phyloP scores from a whole-genome alignment of 1,139 yeast genomes.

The Kodamaea derodonti region DNA sequence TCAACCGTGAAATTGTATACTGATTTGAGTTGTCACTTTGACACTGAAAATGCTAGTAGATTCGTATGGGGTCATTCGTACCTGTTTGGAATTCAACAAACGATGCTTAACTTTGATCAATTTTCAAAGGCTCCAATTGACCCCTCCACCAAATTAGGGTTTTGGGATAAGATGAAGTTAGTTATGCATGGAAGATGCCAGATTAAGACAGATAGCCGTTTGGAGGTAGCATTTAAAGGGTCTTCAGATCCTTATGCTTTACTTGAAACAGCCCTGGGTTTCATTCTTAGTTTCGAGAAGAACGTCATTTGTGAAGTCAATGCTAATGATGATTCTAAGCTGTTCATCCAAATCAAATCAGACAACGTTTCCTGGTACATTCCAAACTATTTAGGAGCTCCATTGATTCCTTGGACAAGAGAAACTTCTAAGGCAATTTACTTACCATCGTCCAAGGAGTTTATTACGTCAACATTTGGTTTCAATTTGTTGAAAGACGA shows the following conservation, averaged over 20 bases:
- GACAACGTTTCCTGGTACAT: constrained; percentile 43
- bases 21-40: constrained; percentile 52
- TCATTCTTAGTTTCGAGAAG: constrained; percentile 35
- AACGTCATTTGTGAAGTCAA: constrained; percentile 40
- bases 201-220: constrained; percentile 33
- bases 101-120: constrained; percentile 75
- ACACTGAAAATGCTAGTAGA: constrained; percentile 58
- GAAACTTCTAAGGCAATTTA: constrained; percentile 40
- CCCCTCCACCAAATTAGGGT: constrained; percentile 49
- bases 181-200: constrained; percentile 46
- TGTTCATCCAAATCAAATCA: constrained; percentile 35
- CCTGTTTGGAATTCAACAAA: constrained; percentile 80
- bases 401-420: constrained; percentile 60
- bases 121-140: constrained; percentile 83
- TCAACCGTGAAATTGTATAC: constrained; percentile 73
- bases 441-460: constrained; percentile 40
- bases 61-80: constrained; percentile 86
- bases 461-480: constrained; percentile 48
- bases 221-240: constrained; percentile 53
- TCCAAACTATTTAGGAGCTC: constrained; percentile 60
- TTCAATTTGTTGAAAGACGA: constrained; percentile 42
- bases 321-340: constrained; percentile 35
- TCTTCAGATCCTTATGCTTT: constrained; percentile 45
- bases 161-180: constrained; percentile 55
- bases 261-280: constrained; percentile 38